A percentile compares a stretch with the other conserved stretches of the same genome.
phyloP scores from a whole-genome alignment of 257 asterid species.

The Fraxinus anomala region DNA sequence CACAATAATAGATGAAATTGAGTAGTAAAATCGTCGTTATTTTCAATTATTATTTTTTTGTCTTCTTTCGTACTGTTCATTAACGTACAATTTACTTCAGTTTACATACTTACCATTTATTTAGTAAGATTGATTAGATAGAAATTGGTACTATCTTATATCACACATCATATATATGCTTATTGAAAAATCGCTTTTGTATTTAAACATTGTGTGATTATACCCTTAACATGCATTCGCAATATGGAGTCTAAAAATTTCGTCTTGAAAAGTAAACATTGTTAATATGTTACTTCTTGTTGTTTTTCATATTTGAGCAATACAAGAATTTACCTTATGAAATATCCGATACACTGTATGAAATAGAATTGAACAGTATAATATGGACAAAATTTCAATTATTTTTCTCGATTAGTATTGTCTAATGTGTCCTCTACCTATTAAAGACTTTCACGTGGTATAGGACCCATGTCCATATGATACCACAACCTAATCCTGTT shows the following conservation, averaged over 20 bases:
- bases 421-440: neutral
- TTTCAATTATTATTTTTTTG: no score
- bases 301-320: no score
- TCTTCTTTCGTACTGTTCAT: neutral
- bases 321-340: no score
- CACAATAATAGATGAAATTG: neutral
- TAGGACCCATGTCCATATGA: neutral
- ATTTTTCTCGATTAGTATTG: no score
- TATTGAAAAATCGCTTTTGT: no score
- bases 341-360: no score
- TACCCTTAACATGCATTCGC: neutral
- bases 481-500: conserved; percentile 21
- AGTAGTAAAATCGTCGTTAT: neutral
- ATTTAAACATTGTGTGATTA: neutral
- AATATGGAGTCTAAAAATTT: neutral
- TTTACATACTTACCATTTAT: neutral
- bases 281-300: no score
- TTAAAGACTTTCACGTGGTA: neutral
- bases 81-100: neutral
- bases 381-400: neutral
- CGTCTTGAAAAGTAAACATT: no score
- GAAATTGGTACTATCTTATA: no score
- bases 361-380: no score
- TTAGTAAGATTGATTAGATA: no score
- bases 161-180: no score